phyloP scores from a whole-genome alignment of 2,329 filamentous ascomycete genomes.

The Sordariomycetes sp. region DNA sequence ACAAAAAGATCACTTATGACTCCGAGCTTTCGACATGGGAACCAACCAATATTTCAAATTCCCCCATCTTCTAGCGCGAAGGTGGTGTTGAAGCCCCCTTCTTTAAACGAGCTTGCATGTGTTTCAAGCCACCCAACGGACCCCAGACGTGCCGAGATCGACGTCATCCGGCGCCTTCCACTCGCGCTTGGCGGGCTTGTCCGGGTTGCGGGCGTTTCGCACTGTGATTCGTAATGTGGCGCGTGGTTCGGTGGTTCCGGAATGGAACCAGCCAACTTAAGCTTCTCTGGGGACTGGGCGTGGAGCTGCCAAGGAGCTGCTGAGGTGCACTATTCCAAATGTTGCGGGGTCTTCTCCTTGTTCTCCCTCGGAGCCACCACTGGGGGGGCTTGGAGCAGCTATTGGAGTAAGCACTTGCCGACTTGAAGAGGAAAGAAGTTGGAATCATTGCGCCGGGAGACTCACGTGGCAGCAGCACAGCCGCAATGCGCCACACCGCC shows the following conservation, averaged over 20 bases:
- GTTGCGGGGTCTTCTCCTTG: not conserved
- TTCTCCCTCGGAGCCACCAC: no score
- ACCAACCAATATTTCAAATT: no score
- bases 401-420: no score
- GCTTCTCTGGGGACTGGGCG: not conserved
- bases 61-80: not conserved
- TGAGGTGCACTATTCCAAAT: not conserved
- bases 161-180: not conserved
- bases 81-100: not conserved
- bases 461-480: no score
- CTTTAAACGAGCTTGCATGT: not conserved
- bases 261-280: not conserved
- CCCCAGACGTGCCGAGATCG: not conserved
- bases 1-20: no score
- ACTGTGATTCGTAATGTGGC: not conserved
- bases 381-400: no score
- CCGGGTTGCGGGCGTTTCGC: not conserved
- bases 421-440: no score
- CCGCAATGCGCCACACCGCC: no score
- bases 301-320: not conserved
- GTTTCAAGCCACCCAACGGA: not conserved
- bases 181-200: not conserved
- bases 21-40: no score
- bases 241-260: not conserved
- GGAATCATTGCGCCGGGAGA: no score